phyloP scores from a whole-genome alignment of 306 rosid species.

The Cyclanthera cordifolia region DNA sequence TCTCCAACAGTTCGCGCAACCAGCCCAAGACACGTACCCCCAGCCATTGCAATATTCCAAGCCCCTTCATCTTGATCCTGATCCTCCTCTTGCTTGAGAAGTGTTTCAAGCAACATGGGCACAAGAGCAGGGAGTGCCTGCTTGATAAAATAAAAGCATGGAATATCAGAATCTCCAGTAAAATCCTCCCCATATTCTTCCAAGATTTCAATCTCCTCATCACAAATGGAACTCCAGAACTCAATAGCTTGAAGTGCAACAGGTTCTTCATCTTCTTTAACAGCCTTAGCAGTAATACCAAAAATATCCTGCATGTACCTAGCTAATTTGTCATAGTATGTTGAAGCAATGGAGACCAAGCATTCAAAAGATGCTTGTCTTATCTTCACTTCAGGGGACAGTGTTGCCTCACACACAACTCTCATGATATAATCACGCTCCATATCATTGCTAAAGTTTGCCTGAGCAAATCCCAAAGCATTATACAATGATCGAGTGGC shows the following conservation, averaged over 20 bases:
- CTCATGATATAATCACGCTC: constrained; percentile 83
- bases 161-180: constrained; percentile 66
- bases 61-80: constrained; percentile 98
- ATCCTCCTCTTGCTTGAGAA: constrained; percentile 86
- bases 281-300: constrained; percentile 78
- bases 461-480: constrained; percentile 90
- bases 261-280: constrained; percentile 80
- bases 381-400: constrained; percentile 61
- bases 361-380: constrained; percentile 89
- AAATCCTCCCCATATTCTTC: constrained; percentile 86
- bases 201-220: constrained; percentile 79
- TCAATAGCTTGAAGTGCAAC: constrained; percentile 91
- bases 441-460: constrained; percentile 79
- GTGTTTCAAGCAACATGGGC: constrained; percentile 73
- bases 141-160: constrained; percentile 74
- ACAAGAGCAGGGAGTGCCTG: constrained; percentile 79
- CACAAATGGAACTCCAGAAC: constrained; percentile 94
- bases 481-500: constrained; percentile 67
- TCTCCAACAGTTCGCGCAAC: constrained; percentile 92
- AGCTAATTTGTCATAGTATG: constrained; percentile 76
- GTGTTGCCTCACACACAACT: constrained; percentile 88
- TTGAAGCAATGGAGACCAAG: constrained; percentile 77
- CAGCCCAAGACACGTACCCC: constrained; percentile 89
- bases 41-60: constrained; percentile 99
- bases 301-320: constrained; percentile 72